These are phyloP conservation scores for Huntiella abstrusa DNA, from an alignment of 2,329 filamentous ascomycete species.

Conservation along the genomic window DNA sequence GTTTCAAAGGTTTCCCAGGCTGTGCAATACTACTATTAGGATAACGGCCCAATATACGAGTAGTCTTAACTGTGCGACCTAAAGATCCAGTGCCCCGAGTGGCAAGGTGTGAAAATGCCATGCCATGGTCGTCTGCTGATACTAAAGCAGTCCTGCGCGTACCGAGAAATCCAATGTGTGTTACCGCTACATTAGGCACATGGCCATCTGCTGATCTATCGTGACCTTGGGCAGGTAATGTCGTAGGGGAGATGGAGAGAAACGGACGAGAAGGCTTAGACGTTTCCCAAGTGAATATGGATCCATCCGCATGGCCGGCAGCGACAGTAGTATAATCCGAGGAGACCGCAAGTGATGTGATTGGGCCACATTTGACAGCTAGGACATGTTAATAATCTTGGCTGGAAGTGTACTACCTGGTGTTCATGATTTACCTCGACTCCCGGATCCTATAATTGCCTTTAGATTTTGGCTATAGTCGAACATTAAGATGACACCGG, in stretches of 20 bases:
- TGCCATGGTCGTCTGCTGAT: conserved; percentile 83
- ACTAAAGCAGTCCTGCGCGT: conserved; percentile 87
- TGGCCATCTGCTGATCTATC: conserved; percentile 52
- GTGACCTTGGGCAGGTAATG: conserved; percentile 34
- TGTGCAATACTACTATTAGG: conserved; percentile 44
- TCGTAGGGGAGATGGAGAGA: conserved; percentile 59
- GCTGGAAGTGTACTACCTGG: not conserved
- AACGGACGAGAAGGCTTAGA: conserved; percentile 69
- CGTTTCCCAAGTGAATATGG: conserved; percentile 95
- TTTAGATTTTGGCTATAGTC: conserved; percentile 95
- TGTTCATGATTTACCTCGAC: conserved; percentile 44
- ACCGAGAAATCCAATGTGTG: conserved; percentile 87
- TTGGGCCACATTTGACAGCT: conserved; percentile 78
- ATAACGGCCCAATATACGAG: conserved; percentile 78
- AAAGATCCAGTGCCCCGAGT: conserved; percentile 77
- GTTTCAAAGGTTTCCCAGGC: conserved; percentile 53
- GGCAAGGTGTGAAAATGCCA: conserved; percentile 96
- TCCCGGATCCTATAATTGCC: conserved; percentile 81
- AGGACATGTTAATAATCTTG: conserved; percentile 5
- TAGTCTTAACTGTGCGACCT: conserved; percentile 71
- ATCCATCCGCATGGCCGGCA: conserved; percentile 72
- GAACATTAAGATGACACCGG: conserved; percentile 86
- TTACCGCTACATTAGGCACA: conserved; percentile 53
- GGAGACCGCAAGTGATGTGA: conserved; percentile 77
- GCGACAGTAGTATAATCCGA: conserved; percentile 87